A percentile compares a stretch with the other conserved stretches of the same genome.
These are phyloP conservation scores for Symbiodinium natans DNA, from an alignment of 73 alveolate species.

Conservation along the genomic window DNA sequence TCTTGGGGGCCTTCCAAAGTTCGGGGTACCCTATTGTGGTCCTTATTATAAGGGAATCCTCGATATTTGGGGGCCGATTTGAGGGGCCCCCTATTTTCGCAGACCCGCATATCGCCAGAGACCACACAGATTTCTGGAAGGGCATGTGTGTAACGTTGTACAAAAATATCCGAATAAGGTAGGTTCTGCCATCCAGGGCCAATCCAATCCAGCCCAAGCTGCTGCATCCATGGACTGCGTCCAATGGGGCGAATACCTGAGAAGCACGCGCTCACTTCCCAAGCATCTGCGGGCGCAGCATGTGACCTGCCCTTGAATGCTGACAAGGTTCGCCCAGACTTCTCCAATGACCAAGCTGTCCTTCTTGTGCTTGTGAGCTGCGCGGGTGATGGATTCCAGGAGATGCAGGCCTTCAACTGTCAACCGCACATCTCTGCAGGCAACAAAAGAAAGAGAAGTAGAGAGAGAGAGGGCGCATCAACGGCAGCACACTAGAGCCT, in stretches of 20 bases:
- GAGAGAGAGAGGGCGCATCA: too few relatives aligned
- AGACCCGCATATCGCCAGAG: too few relatives aligned
- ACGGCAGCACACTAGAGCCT: constrained; percentile 8
- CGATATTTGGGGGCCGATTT: too few relatives aligned
- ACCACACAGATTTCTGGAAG: too few relatives aligned
- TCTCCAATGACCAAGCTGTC: constrained; percentile 80
- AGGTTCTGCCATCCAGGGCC: not conserved
- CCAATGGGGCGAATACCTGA: constrained; percentile 87
- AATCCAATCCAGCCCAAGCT: not conserved
- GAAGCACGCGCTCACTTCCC: not conserved
- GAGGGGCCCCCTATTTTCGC: too few relatives aligned
- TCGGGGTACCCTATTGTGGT: too few relatives aligned
- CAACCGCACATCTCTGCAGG: not conserved
- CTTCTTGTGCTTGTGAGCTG: constrained; percentile 75
- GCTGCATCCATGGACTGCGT: constrained; percentile 64
- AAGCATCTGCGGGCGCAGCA: too few relatives aligned
- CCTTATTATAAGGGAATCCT: too few relatives aligned
- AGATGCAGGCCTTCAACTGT: constrained; percentile 32
- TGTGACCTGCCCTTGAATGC: not conserved
- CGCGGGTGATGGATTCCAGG: constrained; percentile 69
- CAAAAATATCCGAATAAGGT: too few relatives aligned
- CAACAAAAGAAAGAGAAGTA: too few relatives aligned
- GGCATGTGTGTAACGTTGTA: too few relatives aligned
- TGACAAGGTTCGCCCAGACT: constrained; percentile 71
- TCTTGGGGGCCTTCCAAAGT: not conserved